Evolutionary conservation across 306 rosid species (phyloP).

Genomic region (Abrus precatorius): DNA sequence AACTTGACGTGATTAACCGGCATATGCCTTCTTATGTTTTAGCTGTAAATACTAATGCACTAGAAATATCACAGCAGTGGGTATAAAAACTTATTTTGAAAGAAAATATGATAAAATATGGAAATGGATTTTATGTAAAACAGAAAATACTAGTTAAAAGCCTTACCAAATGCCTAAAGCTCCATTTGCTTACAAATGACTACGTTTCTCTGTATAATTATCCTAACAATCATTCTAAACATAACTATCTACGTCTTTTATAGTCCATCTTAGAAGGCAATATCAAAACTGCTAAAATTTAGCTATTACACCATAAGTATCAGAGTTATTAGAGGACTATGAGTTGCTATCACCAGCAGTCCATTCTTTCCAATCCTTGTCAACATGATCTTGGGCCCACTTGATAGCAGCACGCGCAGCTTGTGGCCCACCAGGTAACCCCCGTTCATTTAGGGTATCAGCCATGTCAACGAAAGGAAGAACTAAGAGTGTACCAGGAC

Average conservation of each 20-base stretch:
- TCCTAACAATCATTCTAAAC: constrained; percentile 10
- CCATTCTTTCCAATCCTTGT: constrained; percentile 95
- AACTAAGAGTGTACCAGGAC: constrained; percentile 91
- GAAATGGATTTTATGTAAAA: neutral
- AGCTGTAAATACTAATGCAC: too few species aligned
- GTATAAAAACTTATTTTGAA: too few species aligned
- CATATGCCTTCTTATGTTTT: too few species aligned
- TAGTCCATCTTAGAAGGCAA: neutral
- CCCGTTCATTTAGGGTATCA: constrained; percentile 67
- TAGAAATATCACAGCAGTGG: too few species aligned
- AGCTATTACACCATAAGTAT: constrained; percentile 47
- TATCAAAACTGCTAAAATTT: constrained; percentile 48
- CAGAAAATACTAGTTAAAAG: neutral
- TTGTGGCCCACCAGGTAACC: constrained; percentile 87
- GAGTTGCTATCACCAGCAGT: constrained; percentile 59
- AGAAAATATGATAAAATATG: too few species aligned
- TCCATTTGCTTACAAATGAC: neutral
- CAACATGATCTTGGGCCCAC: constrained; percentile 88
- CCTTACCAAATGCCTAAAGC: constrained; percentile 10
- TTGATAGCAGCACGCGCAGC: constrained; percentile 88
- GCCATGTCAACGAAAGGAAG: constrained; percentile 88
- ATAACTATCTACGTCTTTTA: neutral
- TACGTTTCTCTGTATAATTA: neutral
- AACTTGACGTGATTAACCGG: too few species aligned
- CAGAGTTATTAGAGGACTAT: constrained; percentile 9